phyloP scores from a whole-genome alignment of 495 filamentous ascomycete species.

The Hypomontagnella submonticulosa region DNA sequence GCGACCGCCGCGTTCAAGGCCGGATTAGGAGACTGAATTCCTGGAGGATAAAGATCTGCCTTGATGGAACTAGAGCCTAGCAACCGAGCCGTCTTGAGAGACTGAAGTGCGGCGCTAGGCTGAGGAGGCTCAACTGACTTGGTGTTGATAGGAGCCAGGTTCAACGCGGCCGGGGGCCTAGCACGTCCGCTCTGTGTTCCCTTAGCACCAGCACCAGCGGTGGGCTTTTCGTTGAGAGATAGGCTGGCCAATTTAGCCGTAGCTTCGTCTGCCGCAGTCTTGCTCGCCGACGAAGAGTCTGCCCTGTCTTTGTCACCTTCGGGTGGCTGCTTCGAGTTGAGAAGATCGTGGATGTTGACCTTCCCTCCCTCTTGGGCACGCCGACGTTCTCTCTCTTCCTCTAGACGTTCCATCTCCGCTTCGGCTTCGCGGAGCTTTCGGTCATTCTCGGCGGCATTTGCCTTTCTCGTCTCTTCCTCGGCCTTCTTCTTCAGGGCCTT shows the following conservation, averaged over 20 bases:
- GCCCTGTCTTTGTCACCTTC: conserved; percentile 45
- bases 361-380: conserved; percentile 49
- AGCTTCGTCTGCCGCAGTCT: conserved; percentile 53
- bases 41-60: conserved; percentile 80
- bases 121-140: conserved; percentile 87
- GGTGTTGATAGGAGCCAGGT: conserved; percentile 77
- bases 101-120: conserved; percentile 90
- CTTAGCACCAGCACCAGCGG: conserved; percentile 65
- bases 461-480: conserved; percentile 60
- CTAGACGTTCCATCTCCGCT: conserved; percentile 65
- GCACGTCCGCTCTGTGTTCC: conserved; percentile 64
- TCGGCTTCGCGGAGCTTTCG: conserved; percentile 66
- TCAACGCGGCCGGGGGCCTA: conserved; percentile 81
- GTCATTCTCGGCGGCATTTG: conserved; percentile 63
- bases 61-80: conserved; percentile 64
- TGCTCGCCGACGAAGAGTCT: conserved; percentile 46
- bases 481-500: conserved; percentile 69
- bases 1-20: conserved; percentile 81
- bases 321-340: conserved; percentile 35
- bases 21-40: conserved; percentile 87
- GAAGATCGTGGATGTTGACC: conserved; percentile 50
- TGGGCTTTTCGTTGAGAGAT: conserved; percentile 58
- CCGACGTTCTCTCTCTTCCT: conserved; percentile 65
- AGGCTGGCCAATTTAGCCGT: conserved; percentile 58
- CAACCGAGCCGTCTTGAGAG: conserved; percentile 87